A percentile compares a stretch with the other conserved stretches of the same genome.
These are phyloP conservation scores for Begonia fuchsioides DNA, from an alignment of 306 rosid species.

Conservation along the genomic window DNA sequence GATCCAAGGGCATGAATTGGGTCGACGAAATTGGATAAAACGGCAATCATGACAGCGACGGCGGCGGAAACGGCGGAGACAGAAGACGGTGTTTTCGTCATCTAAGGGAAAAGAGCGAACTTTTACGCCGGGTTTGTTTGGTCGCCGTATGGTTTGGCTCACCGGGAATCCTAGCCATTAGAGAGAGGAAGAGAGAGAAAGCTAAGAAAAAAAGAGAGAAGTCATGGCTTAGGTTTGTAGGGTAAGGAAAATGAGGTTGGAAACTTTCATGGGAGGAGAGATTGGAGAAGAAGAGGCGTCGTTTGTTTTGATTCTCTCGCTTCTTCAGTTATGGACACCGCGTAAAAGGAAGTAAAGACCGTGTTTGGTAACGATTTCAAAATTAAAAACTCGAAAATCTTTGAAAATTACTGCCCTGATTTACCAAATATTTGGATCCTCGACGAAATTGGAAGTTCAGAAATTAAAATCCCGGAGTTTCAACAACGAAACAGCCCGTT, in stretches of 20 bases:
- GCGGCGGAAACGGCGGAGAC: conserved; percentile 7
- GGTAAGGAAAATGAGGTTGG: neutral
- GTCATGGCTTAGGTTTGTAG: neutral
- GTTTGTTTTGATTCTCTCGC: neutral
- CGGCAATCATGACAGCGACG: conserved; percentile 1
- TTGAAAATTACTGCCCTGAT: too few species aligned
- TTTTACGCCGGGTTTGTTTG: conserved; percentile 19
- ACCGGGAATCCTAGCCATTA: conserved; percentile 19
- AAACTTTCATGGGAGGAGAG: conserved; percentile 1
- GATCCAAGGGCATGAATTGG: conserved; percentile 44
- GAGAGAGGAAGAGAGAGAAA: conserved; percentile 10
- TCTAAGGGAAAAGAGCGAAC: conserved; percentile 19
- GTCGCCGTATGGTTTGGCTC: conserved; percentile 31
- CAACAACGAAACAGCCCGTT: too few species aligned
- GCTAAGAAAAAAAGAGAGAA: neutral
- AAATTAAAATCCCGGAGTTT: too few species aligned
- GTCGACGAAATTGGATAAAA: conserved; percentile 10
- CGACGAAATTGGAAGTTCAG: too few species aligned
- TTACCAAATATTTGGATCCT: too few species aligned
- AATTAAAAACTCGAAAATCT: too few species aligned
- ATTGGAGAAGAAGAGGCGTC: conserved; percentile 3
- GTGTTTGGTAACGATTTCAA: conserved; percentile 12
- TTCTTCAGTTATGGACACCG: conserved; percentile 1
- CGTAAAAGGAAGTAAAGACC: neutral
- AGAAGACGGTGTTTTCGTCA: conserved; percentile 42